These are phyloP conservation scores for Thielaviopsis musarum DNA, from an alignment of 2,329 filamentous ascomycete genomes.

Conservation along the genomic window DNA sequence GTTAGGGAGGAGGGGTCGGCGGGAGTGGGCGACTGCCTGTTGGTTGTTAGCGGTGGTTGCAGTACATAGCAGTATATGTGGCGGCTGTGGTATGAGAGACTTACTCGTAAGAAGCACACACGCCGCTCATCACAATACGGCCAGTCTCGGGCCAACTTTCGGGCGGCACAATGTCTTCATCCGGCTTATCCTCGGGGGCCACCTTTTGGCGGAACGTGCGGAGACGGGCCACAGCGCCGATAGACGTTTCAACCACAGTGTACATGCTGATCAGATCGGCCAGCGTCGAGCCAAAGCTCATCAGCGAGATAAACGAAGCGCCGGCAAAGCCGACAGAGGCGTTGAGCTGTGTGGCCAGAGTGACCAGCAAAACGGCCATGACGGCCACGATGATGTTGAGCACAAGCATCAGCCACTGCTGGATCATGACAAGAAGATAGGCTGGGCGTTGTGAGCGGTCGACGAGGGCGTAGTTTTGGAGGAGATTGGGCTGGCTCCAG, in stretches of 20 bases:
- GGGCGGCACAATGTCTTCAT: constrained; percentile 13
- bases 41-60: neutral
- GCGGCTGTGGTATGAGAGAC: too few species aligned
- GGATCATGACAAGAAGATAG: constrained; percentile 39
- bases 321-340: constrained; percentile 23
- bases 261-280: constrained; percentile 19
- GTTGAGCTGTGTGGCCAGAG: constrained; percentile 27
- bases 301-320: constrained; percentile 23
- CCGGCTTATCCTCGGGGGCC: constrained; percentile 14
- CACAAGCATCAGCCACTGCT: constrained; percentile 38
- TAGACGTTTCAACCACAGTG: constrained; percentile 18
- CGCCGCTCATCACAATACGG: constrained; percentile 17
- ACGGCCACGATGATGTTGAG: constrained; percentile 34
- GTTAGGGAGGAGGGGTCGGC: neutral
- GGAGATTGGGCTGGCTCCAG: constrained; percentile 29
- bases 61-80: neutral
- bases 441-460: constrained; percentile 38
- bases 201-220: constrained; percentile 17
- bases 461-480: constrained; percentile 29
- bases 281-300: constrained; percentile 21
- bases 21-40: neutral
- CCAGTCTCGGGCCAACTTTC: constrained; percentile 20
- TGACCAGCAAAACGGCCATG: constrained; percentile 25
- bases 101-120: constrained; percentile 21
- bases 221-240: constrained; percentile 17